phyloP scores from a whole-genome alignment of 371 early-diverging fungal genomes.

The Phascolomyces articulosus region DNA sequence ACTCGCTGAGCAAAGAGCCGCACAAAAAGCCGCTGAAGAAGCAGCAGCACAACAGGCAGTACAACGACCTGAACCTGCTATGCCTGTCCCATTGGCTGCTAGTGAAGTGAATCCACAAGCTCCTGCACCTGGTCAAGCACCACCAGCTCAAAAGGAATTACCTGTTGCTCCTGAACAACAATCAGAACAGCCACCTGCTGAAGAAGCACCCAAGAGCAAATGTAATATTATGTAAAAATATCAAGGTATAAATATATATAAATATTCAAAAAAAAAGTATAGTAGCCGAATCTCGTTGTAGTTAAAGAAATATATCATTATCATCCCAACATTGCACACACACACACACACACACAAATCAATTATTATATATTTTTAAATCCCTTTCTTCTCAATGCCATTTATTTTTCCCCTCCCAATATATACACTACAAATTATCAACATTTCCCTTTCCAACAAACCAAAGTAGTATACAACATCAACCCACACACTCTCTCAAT shows the following conservation, averaged over 20 bases:
- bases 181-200: background rate
- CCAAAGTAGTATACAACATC: too few relatives aligned
- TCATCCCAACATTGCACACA: too few relatives aligned
- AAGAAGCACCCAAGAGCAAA: background rate
- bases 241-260: background rate
- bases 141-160: conserved; percentile 1
- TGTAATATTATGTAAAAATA: conserved; percentile 18
- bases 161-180: conserved; percentile 2
- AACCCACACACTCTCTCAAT: too few relatives aligned
- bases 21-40: background rate
- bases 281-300: too few relatives aligned
- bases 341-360: too few relatives aligned
- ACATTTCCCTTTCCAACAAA: too few relatives aligned
- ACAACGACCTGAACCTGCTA: conserved; percentile 16
- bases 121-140: background rate
- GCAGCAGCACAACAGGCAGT: conserved; percentile 2
- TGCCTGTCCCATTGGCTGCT: conserved; percentile 15
- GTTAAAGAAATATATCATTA: too few relatives aligned
- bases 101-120: conserved; percentile 16
- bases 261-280: too few relatives aligned
- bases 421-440: too few relatives aligned
- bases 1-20: background rate
- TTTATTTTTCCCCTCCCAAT: too few relatives aligned
- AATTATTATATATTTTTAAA: too few relatives aligned
- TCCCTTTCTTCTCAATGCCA: too few relatives aligned